Base-by-base conservation (phyloP, 768 basidiomycete genomes). In the Mycena venus region DNA sequence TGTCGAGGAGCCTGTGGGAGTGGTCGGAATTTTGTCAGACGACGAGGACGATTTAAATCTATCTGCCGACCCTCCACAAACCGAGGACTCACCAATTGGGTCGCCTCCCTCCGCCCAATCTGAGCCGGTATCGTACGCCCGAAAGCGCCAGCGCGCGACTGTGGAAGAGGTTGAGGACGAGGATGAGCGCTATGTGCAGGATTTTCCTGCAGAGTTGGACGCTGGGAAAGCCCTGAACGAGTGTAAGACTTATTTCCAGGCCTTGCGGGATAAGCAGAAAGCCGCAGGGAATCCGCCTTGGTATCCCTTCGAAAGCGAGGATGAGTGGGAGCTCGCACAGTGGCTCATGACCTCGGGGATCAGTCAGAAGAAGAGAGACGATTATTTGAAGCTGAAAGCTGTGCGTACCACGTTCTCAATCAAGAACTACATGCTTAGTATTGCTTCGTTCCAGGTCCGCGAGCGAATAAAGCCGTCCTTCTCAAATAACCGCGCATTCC, bases 331-430 rank as follows among this genome's bases (percentile, higher is more conserved):
- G n/a, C n/a, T n/a, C n/a, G 85, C 79, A 0, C 62, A 61, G 15
- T 86, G 82, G 82, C 59, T 85, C 44, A 78, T 81, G 38, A 75
- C 73, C 2, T 70, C 72, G 25, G 78, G 74, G 65, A 42, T 80
- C 23, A 77, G 83, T 5, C 78, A 84, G 29, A 79, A 55, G 3
- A 76, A 78, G 44, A 82, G 79, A 7, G 81, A 83, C 27, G 71
- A 79, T 23, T 85, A 80, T 60, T 74, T 84, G 49, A 79, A 80
- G 53, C 73, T 84, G 2, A 62, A 70, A 12, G 38, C 31, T 6
- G 59, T 70, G 15, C 42, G 68, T n/a, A 70, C 58, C 36, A n/a
- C 19, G 4, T 4, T 10, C 4, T 10, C 19, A 51, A 42, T 42
- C 19, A 4, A n/a, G n/a, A 15, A 3, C 8, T 5, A 3, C 15